Base-by-base conservation (phyloP, 768 basidiomycete genomes). In the Rhodocollybia butyracea region DNA sequence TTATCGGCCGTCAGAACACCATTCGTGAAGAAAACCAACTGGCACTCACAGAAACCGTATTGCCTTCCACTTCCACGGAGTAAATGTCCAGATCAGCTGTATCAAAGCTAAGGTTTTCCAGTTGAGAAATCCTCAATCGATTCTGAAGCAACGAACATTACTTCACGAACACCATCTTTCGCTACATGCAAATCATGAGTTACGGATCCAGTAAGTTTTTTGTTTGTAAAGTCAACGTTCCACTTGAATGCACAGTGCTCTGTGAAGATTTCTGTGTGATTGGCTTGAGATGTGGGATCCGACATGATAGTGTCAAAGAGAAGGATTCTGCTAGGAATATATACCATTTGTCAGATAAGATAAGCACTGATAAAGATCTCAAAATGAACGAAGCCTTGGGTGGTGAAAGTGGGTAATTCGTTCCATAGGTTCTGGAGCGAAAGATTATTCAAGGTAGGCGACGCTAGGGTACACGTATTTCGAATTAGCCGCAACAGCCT, bases 231-330 rank as follows among this genome's bases (percentile, higher is more conserved):
- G 70, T 97, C 85, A 59, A 97, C 71, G 0, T 62, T 71, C 94
- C 93, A 96, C 60, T 89, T 79, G 48, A 97, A 82, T 21, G 79
- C 70, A 15, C 94, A 71, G 65, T 91, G 83, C 34, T 81, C 76
- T 1, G 89, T 85, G 2, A 74, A 68, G 60, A 94, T 78, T 45
- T 86, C 72, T 4, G 72, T 67, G 68, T 90, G 92, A 73, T 97
- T 97, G 22, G 91, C 81, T 64, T 93, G 88, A 0, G 88, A 87
- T 0, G 90, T 84, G n/a, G 85, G 86, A 64, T 91, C 88, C 24
- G 51, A 3, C 51, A 53, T 53, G 38, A n/a, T 21, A 40, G 38
- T 51, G n/a, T n/a, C n/a, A n/a, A n/a, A n/a, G n/a, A n/a, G n/a
- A n/a, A n/a, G n/a, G n/a, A n/a, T n/a, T n/a, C n/a, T n/a, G n/a